A percentile compares a stretch with the other conserved stretches of the same genome.
These are phyloP conservation scores for Vachellia collinsii DNA, from an alignment of 306 rosid species.

Conservation along the genomic window DNA sequence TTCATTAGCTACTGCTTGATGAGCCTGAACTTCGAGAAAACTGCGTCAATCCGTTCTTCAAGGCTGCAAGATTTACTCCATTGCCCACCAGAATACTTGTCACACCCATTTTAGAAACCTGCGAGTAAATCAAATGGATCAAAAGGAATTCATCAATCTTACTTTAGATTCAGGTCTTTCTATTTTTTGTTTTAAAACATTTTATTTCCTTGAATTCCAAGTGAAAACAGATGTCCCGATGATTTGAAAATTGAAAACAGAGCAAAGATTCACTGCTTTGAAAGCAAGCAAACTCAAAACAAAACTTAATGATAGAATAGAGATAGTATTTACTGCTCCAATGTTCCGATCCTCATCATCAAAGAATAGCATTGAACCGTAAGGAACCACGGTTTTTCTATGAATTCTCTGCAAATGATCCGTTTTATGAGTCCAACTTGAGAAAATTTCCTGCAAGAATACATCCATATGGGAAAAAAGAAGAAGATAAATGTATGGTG, in stretches of 20 bases:
- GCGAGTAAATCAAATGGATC: not conserved
- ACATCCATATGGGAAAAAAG: not conserved
- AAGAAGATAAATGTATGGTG: constrained; percentile 9
- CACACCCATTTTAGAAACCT: constrained; percentile 40
- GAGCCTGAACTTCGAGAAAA: constrained; percentile 30
- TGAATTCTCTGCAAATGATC: constrained; percentile 41
- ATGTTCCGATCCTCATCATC: constrained; percentile 40
- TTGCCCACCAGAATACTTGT: constrained; percentile 39
- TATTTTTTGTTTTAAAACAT: not conserved
- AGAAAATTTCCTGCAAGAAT: constrained; percentile 36
- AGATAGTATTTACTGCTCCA: constrained; percentile 27
- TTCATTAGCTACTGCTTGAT: constrained; percentile 17
- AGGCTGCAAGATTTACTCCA: constrained; percentile 37
- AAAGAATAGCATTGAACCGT: constrained; percentile 40
- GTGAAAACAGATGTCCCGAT: not conserved
- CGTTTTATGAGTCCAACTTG: constrained; percentile 40
- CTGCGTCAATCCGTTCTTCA: constrained; percentile 31
- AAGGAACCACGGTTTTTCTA: constrained; percentile 34
- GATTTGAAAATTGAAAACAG: not conserved
- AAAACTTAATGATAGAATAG: not conserved
- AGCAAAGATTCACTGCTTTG: not conserved
- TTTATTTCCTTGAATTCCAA: not conserved
- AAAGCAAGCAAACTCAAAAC: not conserved
- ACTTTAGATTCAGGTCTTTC: not conserved
- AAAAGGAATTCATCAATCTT: not conserved